A percentile compares a stretch with the other conserved stretches of the same genome.
Conservation (phyloP, 2,329 filamentous ascomycete species). For the Neopestalotiopsis sp. region DNA sequence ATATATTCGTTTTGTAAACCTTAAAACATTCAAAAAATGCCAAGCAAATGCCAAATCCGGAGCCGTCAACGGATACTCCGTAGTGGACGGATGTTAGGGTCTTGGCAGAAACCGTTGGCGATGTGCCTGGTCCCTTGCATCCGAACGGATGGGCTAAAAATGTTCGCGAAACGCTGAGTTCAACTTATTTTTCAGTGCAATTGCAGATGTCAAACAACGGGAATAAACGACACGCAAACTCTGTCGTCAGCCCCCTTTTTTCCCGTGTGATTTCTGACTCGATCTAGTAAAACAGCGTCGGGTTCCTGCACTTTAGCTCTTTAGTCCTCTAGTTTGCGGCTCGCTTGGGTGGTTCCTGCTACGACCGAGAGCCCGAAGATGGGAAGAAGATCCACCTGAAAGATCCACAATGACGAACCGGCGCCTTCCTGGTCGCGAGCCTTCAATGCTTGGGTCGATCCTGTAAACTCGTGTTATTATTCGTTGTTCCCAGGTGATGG, state of each 20-base stretch:
- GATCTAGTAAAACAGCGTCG: not conserved
- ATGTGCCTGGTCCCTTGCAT: conserved; percentile 7
- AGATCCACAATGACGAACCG: conserved; percentile 11
- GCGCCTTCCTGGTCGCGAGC: not conserved
- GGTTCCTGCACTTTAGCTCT: not conserved
- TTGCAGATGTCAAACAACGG: not conserved
- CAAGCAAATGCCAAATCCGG: conserved; percentile 5
- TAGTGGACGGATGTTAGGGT: conserved; percentile 6
- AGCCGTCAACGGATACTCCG: conserved; percentile 3
- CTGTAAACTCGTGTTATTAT: not conserved
- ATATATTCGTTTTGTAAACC: not conserved
- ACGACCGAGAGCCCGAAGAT: conserved; percentile 4
- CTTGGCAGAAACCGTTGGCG: conserved; percentile 11
- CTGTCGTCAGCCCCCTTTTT: conserved; percentile 1
- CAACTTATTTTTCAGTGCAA: not conserved
- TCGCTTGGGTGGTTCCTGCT: not conserved
- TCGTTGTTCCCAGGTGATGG: not conserved
- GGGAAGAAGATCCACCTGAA: not conserved
- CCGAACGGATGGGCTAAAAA: not conserved
- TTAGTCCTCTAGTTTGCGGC: not conserved
- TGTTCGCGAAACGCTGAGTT: not conserved
- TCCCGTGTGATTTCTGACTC: not conserved
- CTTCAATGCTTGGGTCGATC: not conserved
- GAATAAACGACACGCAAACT: not conserved
- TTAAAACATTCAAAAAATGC: not conserved